Evolutionary conservation across 2,329 filamentous ascomycete genomes (phyloP).

Genomic region (Colletotrichum limetticola): DNA sequence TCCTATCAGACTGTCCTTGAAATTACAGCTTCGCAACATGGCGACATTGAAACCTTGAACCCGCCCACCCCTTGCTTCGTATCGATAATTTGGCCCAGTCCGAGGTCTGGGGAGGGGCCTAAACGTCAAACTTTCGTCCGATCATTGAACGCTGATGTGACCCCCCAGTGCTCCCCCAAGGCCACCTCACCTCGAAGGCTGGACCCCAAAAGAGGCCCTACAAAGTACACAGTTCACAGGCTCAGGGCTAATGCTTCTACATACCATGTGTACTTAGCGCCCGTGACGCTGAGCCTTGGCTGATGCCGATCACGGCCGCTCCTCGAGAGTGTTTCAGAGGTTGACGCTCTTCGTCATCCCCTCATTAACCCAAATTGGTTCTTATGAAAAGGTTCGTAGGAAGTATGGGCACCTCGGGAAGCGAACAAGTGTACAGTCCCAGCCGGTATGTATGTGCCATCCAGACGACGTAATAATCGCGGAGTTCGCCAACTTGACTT

Average conservation of each 20-base stretch:
- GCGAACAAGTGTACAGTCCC: background rate
- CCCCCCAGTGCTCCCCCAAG: constrained; percentile 4
- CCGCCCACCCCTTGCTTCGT: background rate
- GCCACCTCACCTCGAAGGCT: constrained; percentile 18
- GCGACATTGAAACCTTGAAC: background rate
- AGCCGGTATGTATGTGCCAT: background rate
- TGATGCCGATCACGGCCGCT: constrained; percentile 15
- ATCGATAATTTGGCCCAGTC: constrained; percentile 10
- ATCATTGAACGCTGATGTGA: constrained; percentile 25
- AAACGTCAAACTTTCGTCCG: constrained; percentile 28
- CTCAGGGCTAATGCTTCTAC: background rate
- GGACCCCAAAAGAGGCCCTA: background rate
- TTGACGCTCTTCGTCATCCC: constrained; percentile 26
- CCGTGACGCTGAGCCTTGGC: constrained; percentile 22
- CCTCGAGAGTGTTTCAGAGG: constrained; percentile 27
- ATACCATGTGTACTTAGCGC: constrained; percentile 1
- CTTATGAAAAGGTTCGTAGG: background rate
- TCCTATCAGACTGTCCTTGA: background rate
- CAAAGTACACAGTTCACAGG: background rate
- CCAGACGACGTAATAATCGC: background rate
- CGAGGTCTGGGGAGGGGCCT: constrained; percentile 4
- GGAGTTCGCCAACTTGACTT: background rate
- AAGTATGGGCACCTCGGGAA: background rate
- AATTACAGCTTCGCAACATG: background rate
- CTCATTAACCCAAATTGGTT: constrained; percentile 15